Percentiles rank a stretch among this genome's conserved stretches.
phyloP scores from a whole-genome alignment of 495 filamentous ascomycete genomes.

The Aspergillus egyptiacus region DNA sequence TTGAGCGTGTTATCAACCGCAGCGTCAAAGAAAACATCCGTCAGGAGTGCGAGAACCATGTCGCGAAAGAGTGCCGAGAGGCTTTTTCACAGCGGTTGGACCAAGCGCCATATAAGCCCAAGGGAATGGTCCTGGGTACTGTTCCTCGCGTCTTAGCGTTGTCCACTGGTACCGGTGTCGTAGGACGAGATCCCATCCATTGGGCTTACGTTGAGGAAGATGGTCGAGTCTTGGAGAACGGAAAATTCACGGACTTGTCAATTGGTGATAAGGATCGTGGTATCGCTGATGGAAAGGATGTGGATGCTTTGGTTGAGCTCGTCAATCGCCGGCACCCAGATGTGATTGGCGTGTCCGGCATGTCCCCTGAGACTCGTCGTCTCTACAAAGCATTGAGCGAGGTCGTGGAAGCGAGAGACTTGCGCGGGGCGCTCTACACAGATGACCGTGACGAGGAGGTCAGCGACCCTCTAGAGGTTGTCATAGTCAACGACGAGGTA shows the following conservation, averaged over 20 bases:
- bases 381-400: conserved; percentile 72
- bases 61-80: conserved; percentile 75
- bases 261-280: conserved; percentile 60
- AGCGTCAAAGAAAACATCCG: conserved; percentile 89
- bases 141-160: conserved; percentile 79
- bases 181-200: conserved; percentile 69
- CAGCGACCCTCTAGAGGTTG: conserved; percentile 71
- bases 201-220: conserved; percentile 94
- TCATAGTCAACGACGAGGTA: conserved; percentile 93
- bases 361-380: conserved; percentile 77
- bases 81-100: conserved; percentile 83
- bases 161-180: conserved; percentile 69
- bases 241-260: conserved; percentile 73
- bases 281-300: conserved; percentile 54
- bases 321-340: conserved; percentile 74
- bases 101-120: conserved; percentile 92
- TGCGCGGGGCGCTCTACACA: conserved; percentile 68
- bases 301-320: conserved; percentile 65
- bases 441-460: conserved; percentile 54
- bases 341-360: conserved; percentile 85
- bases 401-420: conserved; percentile 65
- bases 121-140: conserved; percentile 86
- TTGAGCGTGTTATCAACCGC: conserved; percentile 79
- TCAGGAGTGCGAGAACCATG: conserved; percentile 83
- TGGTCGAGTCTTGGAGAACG: conserved; percentile 78